Base-by-base conservation (phyloP, 176 grass and related monocot genomes). In the Cymbopogon citratus region DNA sequence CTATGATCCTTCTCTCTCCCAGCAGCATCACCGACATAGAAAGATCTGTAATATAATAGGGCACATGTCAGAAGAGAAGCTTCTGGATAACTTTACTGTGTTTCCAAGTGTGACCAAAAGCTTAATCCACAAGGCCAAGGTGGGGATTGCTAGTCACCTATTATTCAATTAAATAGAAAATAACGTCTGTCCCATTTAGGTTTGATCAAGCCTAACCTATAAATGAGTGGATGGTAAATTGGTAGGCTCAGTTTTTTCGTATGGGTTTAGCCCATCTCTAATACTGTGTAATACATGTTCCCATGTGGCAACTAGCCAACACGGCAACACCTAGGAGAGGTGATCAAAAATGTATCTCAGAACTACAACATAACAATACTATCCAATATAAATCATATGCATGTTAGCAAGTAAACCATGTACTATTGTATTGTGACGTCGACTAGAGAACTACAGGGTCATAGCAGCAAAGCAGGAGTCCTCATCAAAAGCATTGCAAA, bases 1-100 rank as follows among this genome's bases (percentile, higher is more conserved):
- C 92, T 90, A 73, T 98, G 95, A 88, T 98, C 95, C 4, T 69
- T 74, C 3, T 52, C 75, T 87, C 95, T 98, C 34, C 95, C 90
- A 76, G 88, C 92, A 69, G 92, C 90, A 89, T 98, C 95, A 79
- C 95, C 90, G 23, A 98, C 95, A 88, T 93, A 98, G 63, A 98
- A 98, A 43, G 95, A 95, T 77, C 95, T 98, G 85, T 66, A 87
- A 80, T 86, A 80, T 48, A 44, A 60, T 76, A 90, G 24, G 13
- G 29, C n/a, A 65, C 69, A 61, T 40, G 7, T 89, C 29, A 46
- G 59, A 83, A 80, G 52, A 23, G 38, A 27, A 61, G 38, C 26
- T 36, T 36, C 73, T 73, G 31, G 21, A 35, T 80, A 51, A 27
- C 3, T 33, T 59, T 52, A 61, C 61, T 45, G 25, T 61, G 28